Evolutionary conservation across 2,329 filamentous ascomycete species (phyloP), one percentile per base, ranked within the genome.

Genomic region (Calonectria montana): DNA sequence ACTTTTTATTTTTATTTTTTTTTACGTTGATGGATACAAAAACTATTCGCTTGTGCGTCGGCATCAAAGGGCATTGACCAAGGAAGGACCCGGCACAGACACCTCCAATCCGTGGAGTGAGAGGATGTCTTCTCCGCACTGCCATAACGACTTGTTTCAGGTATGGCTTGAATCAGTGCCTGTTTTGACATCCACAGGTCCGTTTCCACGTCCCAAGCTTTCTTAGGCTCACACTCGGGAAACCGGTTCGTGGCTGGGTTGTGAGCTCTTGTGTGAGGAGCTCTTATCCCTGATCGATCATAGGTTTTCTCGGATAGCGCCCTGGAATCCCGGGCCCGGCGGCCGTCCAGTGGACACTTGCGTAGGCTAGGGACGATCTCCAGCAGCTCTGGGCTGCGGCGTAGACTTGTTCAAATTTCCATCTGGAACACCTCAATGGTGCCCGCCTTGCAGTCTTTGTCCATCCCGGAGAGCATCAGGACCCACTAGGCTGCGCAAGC

Each of bases 361-460:
- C 64, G 63, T 74, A 68, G 71, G 74, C 76, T 77, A 73, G 77
- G 75, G 70, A 68, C 74, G 73, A 77, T 78, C 74, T 76, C 71
- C 48, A 72, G 65, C 73, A 69, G 70, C 74, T 76, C 73, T 63
- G 61, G 39, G 59, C 62, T 59, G 71, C 70, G 71, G 70, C 69
- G 74, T 61, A 25, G 69, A 66, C 55, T 65, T 75, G 73, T 65
- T 75, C 76, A 75, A 76, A 74, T 73, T 75, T 69, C 70, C 75
- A 70, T 76, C 57, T 74, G 53, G 66, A 75, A 73, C 72, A 73
- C 76, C 59, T 80, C 76, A 79, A 79, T 78, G 78, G 74, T 76
- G 79, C 76, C 78, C 73, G 76, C 74, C 75, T 78, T 75, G 71
- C 64, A 69, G 70, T 66, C 39, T 68, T 61, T 70, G 66, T 63